Evolutionary conservation across 306 rosid genomes (phyloP).

Genomic region (Sicyos baderoa): DNA sequence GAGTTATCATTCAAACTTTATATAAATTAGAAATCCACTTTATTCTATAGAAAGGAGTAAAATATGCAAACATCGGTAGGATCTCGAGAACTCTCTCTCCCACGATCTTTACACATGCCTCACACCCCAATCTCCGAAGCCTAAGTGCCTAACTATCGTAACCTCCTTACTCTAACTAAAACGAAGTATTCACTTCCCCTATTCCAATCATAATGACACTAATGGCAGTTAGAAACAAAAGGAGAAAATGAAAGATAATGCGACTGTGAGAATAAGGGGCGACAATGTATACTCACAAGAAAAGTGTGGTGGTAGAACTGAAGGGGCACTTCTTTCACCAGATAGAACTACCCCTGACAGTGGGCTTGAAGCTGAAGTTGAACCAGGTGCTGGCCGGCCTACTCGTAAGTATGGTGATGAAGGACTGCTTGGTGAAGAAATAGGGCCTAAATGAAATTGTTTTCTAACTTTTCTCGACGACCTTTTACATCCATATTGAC

Average conservation of each 20-base stretch:
- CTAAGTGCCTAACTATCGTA: neutral
- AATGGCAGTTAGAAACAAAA: neutral
- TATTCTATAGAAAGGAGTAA: neutral
- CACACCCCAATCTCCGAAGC: neutral
- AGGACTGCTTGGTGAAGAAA: conserved; percentile 33
- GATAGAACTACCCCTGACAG: conserved; percentile 66
- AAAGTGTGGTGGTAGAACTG: conserved; percentile 33
- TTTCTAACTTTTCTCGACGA: conserved; percentile 29
- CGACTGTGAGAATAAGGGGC: neutral
- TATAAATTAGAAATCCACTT: neutral
- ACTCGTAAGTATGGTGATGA: conserved; percentile 40
- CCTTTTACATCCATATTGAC: conserved; percentile 33
- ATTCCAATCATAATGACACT: neutral
- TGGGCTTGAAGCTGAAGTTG: conserved; percentile 60
- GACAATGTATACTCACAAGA: conserved; percentile 39
- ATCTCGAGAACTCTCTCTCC: neutral
- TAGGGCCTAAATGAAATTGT: conserved; percentile 37
- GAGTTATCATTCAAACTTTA: neutral
- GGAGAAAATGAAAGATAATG: neutral
- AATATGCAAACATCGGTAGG: neutral
- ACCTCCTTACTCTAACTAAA: neutral
- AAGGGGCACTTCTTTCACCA: conserved; percentile 26
- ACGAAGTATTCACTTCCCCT: neutral
- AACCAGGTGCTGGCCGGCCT: conserved; percentile 37
- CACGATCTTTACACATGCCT: neutral